These are phyloP conservation scores for Psilocybe subaeruginosa DNA, from an alignment of 768 basidiomycete species.

Conservation along the genomic window DNA sequence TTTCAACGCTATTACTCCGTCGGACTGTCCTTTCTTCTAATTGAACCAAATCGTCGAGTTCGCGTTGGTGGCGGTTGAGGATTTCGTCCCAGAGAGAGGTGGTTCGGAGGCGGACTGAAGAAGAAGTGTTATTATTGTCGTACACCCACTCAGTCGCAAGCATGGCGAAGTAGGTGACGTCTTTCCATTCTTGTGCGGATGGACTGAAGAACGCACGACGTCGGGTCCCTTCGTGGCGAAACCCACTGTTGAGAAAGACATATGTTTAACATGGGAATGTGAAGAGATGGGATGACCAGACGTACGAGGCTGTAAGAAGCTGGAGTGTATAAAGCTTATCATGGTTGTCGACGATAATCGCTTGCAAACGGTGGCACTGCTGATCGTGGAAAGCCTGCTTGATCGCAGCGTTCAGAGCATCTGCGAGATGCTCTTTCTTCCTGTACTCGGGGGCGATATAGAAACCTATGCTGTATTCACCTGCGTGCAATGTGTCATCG, in stretches of 20 bases:
- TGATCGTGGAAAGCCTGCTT: constrained; percentile 48
- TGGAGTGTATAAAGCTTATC: constrained; percentile 44
- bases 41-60: constrained; percentile 55
- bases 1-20: constrained; percentile 44
- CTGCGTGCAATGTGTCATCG: constrained; percentile 32
- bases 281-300: constrained; percentile 8
- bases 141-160: constrained; percentile 62
- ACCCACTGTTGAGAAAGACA: constrained; percentile 41
- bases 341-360: constrained; percentile 48
- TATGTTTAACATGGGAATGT: not conserved
- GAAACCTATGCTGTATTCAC: constrained; percentile 61
- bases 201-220: constrained; percentile 55
- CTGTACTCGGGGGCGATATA: constrained; percentile 41
- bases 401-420: constrained; percentile 48
- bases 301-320: constrained; percentile 48
- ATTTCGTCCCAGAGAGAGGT: constrained; percentile 65
- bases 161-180: constrained; percentile 62
- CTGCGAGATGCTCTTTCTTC: constrained; percentile 44
- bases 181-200: constrained; percentile 51
- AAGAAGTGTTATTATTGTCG: constrained; percentile 12
- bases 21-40: constrained; percentile 48
- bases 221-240: constrained; percentile 65
- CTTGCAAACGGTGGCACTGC: constrained; percentile 55
- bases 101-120: constrained; percentile 29
- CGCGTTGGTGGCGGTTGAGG: constrained; percentile 56